Evolutionary conservation across 352 stramenopile genomes (phyloP).

Genomic region (Pythium coloratum): DNA sequence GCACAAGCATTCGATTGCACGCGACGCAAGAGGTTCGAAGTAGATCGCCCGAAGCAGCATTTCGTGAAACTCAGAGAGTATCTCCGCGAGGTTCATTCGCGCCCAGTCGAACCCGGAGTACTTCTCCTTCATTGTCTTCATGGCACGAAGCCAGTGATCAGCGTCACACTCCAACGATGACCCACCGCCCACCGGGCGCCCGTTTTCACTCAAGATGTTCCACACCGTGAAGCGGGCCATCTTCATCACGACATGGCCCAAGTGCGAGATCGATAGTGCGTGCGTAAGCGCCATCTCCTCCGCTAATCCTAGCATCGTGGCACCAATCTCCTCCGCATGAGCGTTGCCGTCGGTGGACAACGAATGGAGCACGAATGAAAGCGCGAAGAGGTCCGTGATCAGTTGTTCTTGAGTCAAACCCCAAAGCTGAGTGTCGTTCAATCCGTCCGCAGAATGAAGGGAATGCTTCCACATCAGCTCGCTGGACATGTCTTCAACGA

Average conservation of each 20-base stretch:
- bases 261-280: slow-evolving; percentile 49
- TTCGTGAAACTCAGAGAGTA: slow-evolving; percentile 63
- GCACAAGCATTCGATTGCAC: slow-evolving; percentile 63
- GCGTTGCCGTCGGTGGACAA: background rate
- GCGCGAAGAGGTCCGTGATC: slow-evolving; percentile 68
- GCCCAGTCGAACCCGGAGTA: slow-evolving; percentile 67
- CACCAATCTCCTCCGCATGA: slow-evolving; percentile 29
- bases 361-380: slow-evolving; percentile 57
- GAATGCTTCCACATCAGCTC: slow-evolving; percentile 7
- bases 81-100: slow-evolving; percentile 57
- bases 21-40: slow-evolving; percentile 46
- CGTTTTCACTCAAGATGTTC: slow-evolving; percentile 39
- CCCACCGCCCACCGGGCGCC: background rate
- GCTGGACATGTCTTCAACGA: slow-evolving; percentile 19
- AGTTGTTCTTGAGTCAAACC: slow-evolving; percentile 49
- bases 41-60: slow-evolving; percentile 43
- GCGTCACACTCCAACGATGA: slow-evolving; percentile 1
- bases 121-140: slow-evolving; percentile 65
- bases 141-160: slow-evolving; percentile 38
- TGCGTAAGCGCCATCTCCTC: slow-evolving; percentile 44
- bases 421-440: background rate
- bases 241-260: slow-evolving; percentile 66
- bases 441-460: background rate
- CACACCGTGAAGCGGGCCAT: slow-evolving; percentile 66
- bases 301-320: slow-evolving; percentile 46